phyloP scores from a whole-genome alignment of 768 basidiomycete species.

The Rossbeevera mucosa region DNA sequence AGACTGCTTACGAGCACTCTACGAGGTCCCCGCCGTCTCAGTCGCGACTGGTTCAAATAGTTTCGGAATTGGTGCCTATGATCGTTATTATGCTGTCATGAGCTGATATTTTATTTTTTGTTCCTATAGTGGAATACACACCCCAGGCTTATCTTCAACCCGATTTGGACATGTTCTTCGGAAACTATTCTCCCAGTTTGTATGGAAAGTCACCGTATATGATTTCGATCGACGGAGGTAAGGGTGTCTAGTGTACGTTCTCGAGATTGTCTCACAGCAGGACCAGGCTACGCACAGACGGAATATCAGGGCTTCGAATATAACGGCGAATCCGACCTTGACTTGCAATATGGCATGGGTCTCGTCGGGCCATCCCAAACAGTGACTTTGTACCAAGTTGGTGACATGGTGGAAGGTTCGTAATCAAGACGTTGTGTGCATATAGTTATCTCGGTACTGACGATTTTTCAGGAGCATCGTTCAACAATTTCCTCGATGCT shows the following conservation, averaged over 20 bases:
- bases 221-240: conserved; percentile 32
- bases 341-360: conserved; percentile 30
- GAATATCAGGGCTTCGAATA: conserved; percentile 17
- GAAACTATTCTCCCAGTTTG: conserved; percentile 22
- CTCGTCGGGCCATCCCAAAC: conserved; percentile 21
- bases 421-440: not conserved
- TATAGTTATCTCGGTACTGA: conserved; percentile 1
- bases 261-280: not conserved
- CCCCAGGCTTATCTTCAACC: conserved; percentile 29
- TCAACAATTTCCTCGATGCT: conserved; percentile 35
- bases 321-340: conserved; percentile 31
- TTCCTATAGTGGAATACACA: conserved; percentile 28
- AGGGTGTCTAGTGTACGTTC: not conserved
- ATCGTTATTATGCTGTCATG: not conserved
- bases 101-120: not conserved
- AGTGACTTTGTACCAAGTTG: conserved; percentile 31
- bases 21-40: conserved; percentile 17
- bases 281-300: conserved; percentile 19
- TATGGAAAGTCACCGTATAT: conserved; percentile 24
- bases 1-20: conserved; percentile 28
- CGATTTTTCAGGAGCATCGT: conserved; percentile 19
- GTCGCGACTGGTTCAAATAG: conserved; percentile 18
- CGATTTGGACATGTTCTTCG: conserved; percentile 29
- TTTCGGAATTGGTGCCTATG: conserved; percentile 26
- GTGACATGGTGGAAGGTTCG: conserved; percentile 27